Evolutionary conservation across 345 rosid species (phyloP).

Genomic region (Sonneratia alba): DNA sequence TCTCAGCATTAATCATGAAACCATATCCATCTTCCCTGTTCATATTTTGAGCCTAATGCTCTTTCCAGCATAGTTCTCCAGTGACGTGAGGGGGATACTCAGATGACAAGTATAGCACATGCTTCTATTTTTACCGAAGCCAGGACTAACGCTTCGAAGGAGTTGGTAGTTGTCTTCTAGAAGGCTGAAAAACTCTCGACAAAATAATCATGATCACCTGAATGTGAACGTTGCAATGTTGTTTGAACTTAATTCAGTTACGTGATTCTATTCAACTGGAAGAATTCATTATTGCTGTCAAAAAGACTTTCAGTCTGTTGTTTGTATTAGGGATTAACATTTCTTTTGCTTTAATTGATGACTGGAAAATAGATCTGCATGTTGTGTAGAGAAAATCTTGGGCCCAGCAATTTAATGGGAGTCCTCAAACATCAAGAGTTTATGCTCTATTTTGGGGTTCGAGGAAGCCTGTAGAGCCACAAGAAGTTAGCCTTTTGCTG

Average conservation of each 20-base stretch:
- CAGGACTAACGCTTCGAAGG: no score
- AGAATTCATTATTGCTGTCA: background rate
- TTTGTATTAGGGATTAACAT: background rate
- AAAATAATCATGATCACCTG: no score
- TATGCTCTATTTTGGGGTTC: constrained; percentile 74
- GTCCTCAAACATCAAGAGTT: constrained; percentile 20
- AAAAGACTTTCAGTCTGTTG: background rate
- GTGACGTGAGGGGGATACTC: no score
- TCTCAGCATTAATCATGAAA: no score
- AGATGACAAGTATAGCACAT: no score
- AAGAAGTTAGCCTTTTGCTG: constrained; percentile 36
- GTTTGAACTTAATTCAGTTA: background rate
- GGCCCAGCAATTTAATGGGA: constrained; percentile 14
- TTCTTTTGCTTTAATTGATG: constrained; percentile 4
- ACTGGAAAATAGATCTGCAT: constrained; percentile 1
- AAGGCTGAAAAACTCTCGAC: no score
- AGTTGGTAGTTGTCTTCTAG: no score
- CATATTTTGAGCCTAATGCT: no score
- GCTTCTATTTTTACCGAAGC: no score
- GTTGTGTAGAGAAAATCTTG: constrained; percentile 34
- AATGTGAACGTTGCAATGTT: background rate
- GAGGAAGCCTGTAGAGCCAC: constrained; percentile 39
- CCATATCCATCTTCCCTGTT: no score
- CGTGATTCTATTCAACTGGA: background rate
- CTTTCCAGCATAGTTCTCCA: no score